Percentiles rank a stretch among this genome's conserved stretches.
Evolutionary conservation across 192 early-diverging fungal species (phyloP).

Genomic region (Gryganskiella cystojenkinii): DNA sequence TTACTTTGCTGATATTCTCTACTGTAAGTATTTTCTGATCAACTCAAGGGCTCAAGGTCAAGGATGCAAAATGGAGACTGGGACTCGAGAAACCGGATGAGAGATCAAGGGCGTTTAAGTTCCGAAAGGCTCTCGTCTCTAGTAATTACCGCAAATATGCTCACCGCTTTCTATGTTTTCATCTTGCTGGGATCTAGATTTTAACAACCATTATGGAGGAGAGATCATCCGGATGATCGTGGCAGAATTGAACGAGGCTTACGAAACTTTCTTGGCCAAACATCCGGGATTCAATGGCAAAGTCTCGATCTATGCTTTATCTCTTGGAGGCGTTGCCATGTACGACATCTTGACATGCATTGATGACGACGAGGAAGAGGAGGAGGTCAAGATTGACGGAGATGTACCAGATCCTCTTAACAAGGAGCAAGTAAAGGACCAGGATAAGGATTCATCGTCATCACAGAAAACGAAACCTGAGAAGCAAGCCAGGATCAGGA

Average conservation of each 20-base stretch:
- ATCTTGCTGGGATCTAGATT: conserved; percentile 27
- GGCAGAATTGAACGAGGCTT: conserved; percentile 65
- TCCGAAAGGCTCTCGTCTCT: background rate
- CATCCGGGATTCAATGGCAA: conserved; percentile 73
- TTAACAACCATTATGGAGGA: conserved; percentile 61
- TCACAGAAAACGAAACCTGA: conserved; percentile 21
- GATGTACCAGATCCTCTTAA: background rate
- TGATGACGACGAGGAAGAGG: conserved; percentile 51
- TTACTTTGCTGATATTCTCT: conserved; percentile 54
- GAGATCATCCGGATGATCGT: conserved; percentile 65
- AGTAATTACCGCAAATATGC: background rate
- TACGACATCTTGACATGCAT: conserved; percentile 71
- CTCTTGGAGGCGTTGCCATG: conserved; percentile 75
- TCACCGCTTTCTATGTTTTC: no score
- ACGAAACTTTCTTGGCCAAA: conserved; percentile 59
- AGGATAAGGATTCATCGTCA: conserved; percentile 3
- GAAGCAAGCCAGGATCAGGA: conserved; percentile 16
- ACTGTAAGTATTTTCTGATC: conserved; percentile 52
- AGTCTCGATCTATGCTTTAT: conserved; percentile 71
- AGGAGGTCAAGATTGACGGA: background rate
- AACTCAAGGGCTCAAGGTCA: no score
- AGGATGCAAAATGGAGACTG: no score
- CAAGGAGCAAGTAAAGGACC: conserved; percentile 23
- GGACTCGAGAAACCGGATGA: background rate
- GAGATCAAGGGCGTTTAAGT: background rate